Evolutionary conservation across 768 basidiomycete genomes (phyloP).

Genomic region (Myochromella boudieri): DNA sequence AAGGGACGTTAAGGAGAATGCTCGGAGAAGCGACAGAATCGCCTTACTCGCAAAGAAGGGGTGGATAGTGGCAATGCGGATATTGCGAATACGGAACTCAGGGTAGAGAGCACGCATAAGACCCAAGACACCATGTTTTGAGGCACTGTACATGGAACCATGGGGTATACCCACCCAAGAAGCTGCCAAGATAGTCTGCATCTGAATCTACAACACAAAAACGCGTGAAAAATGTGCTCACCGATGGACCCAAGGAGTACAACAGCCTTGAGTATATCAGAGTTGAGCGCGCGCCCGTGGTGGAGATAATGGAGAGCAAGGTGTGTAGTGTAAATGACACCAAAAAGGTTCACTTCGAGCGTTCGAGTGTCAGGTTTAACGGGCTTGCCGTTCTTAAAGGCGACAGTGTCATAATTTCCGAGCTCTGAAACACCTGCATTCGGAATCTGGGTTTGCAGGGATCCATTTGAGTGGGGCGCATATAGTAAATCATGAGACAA

Average conservation of each 20-base stretch:
- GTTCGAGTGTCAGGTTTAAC: slow-evolving; percentile 43
- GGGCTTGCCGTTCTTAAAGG: slow-evolving; percentile 39
- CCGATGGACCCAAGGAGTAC: slow-evolving; percentile 58
- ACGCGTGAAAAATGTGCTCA: slow-evolving; percentile 16
- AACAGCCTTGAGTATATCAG: slow-evolving; percentile 45
- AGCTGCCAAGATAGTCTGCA: slow-evolving; percentile 28
- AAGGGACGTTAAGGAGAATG: background rate
- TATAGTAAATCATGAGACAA: background rate
- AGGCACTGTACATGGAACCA: slow-evolving; percentile 46
- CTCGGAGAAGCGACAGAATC: background rate
- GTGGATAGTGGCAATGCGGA: slow-evolving; percentile 47
- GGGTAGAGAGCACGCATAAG: slow-evolving; percentile 48
- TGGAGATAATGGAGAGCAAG: slow-evolving; percentile 52
- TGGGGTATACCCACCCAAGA: slow-evolving; percentile 47
- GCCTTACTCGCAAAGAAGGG: slow-evolving; percentile 53
- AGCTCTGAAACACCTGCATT: slow-evolving; percentile 48
- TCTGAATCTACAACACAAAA: background rate
- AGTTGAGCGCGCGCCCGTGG: slow-evolving; percentile 25
- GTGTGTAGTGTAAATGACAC: slow-evolving; percentile 47
- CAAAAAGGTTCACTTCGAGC: slow-evolving; percentile 49
- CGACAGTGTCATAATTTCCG: slow-evolving; percentile 28
- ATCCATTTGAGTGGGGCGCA: background rate
- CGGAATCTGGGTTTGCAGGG: slow-evolving; percentile 33
- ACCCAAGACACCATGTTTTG: slow-evolving; percentile 56
- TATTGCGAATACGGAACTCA: slow-evolving; percentile 31